Evolutionary conservation across 2,329 filamentous ascomycete species (phyloP), one percentile per base, ranked within the genome.

Genomic region (Claviceps spartinae): DNA sequence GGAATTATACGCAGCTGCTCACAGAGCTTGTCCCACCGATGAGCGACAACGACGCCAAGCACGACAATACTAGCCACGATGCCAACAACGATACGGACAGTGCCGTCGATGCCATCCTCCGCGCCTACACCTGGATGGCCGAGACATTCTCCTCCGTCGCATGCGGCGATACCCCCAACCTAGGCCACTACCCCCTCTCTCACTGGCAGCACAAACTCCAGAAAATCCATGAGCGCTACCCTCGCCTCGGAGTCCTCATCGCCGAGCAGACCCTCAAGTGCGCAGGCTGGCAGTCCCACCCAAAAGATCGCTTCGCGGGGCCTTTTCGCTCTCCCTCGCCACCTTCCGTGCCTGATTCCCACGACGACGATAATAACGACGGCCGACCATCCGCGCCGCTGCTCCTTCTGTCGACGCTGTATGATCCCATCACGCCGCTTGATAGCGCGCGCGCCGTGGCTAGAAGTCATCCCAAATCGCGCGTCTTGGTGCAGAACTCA

Each of bases 361-460:
- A 59, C 20, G 36, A 62, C 41, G n/a, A 54, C 37, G 5, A 57
- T 9, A 43, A 51, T 3, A 55, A 52, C n/a, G 20, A 5, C n/a
- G 63, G 58, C 1, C 61, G 55, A 44, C 71, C 70, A 2, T 55
- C 56, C 1, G 64, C 64, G 11, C 70, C 70, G 5, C 57, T 72
- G 30, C 55, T 73, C 43, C 72, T 69, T 54, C 54, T 72, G 4
- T 61, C 64, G 14, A 69, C 67, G 42, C 53, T 60, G 3, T 62
- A 64, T 5, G 71, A 72, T 47, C 71, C 70, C 11, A 65, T 71
- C 8, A 73, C 69, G 20, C 70, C 70, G n/a, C 53, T 67, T 43
- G 54, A 63, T 14, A 70, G 68, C 52, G 69, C 70, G 13, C 51
- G 43, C 8, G 48, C 26, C 18, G 57, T 51, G 14, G 55, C 57